Conservation (phyloP, 495 filamentous ascomycete species). For the Tuber magnatum region DNA sequence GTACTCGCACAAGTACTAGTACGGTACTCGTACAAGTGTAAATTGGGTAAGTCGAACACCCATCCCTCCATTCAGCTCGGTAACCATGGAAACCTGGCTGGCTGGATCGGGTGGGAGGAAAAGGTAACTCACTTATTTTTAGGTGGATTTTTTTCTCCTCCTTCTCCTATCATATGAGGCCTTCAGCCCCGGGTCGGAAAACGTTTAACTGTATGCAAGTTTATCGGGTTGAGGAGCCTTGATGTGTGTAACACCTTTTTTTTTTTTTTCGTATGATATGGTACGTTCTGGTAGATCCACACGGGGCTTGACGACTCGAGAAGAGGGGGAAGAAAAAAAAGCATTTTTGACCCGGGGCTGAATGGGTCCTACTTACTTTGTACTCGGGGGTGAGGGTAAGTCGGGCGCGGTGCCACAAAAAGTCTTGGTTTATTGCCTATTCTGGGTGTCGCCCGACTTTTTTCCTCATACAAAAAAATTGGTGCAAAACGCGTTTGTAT, state of each 20-base stretch:
- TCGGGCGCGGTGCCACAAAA: too few species aligned
- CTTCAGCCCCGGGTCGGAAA: neutral
- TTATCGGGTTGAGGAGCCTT: neutral
- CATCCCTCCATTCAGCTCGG: neutral
- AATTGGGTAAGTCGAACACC: neutral
- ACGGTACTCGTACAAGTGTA: too few species aligned
- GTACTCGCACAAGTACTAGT: too few species aligned
- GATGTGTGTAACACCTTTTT: neutral
- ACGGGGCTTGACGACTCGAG: neutral
- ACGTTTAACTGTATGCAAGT: neutral
- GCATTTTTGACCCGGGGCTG: neutral
- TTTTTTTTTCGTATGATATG: too few species aligned
- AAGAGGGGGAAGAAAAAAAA: too few species aligned
- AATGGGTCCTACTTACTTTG: neutral
- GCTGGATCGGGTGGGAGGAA: neutral
- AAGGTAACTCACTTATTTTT: neutral
- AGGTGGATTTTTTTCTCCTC: neutral
- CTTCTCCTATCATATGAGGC: neutral
- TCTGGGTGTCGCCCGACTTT: too few species aligned
- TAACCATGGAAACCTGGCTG: neutral
- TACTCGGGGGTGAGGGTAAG: too few species aligned
- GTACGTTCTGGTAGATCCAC: neutral
- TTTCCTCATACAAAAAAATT: too few species aligned
- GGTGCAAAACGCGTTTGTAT: too few species aligned
- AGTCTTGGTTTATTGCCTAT: too few species aligned